A percentile compares a stretch with the other conserved stretches of the same genome.
phyloP scores from a whole-genome alignment of 345 rosid species.

The Ricinus communis region DNA sequence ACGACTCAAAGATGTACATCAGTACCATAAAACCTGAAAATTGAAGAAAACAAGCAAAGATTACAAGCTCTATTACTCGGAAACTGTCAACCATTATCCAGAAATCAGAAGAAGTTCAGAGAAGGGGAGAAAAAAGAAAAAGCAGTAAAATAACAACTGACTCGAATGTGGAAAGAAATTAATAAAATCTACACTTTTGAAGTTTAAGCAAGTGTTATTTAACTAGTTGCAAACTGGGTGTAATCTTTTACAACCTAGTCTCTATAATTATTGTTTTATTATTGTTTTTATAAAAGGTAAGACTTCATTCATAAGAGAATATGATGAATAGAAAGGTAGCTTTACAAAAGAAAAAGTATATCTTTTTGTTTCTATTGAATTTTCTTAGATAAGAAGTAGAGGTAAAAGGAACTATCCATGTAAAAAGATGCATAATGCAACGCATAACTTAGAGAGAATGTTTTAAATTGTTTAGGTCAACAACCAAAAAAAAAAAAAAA shows the following conservation, averaged over 20 bases:
- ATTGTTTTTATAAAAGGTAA: background rate
- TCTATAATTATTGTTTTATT: too few species aligned
- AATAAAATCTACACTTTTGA: background rate
- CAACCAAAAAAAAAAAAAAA: background rate
- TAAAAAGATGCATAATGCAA: background rate
- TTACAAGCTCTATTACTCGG: background rate
- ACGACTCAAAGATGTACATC: constrained; percentile 85
- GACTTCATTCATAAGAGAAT: background rate
- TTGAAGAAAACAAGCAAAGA: background rate
- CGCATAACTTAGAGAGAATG: background rate
- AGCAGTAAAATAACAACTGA: background rate
- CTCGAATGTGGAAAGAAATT: background rate
- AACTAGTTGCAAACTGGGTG: too few species aligned
- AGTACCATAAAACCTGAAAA: constrained; percentile 86
- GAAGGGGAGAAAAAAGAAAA: background rate
- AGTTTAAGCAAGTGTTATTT: background rate
- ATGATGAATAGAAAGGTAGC: too few species aligned
- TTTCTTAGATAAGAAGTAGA: background rate
- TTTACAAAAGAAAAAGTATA: background rate
- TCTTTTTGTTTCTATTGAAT: too few species aligned
- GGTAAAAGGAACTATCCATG: background rate
- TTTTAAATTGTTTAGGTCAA: background rate
- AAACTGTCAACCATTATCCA: background rate
- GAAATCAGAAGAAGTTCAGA: background rate
- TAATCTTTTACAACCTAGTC: too few species aligned